These are phyloP conservation scores for Platanthera guangdongensis DNA, from an alignment of 106 monocot species.

Conservation along the genomic window DNA sequence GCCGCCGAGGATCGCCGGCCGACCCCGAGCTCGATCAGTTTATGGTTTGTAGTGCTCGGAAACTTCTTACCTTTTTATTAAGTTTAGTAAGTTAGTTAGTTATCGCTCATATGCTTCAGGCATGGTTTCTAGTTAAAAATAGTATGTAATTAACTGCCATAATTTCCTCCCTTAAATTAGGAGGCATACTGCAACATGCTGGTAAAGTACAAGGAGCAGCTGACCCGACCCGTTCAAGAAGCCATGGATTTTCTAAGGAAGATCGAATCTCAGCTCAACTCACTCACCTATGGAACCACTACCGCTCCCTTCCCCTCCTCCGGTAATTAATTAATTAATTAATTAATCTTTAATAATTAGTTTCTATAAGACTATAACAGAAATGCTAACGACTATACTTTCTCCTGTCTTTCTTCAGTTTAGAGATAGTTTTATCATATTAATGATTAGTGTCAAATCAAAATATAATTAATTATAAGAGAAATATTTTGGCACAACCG, in stretches of 20 bases:
- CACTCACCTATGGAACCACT: constrained; percentile 36
- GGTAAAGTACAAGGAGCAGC: constrained; percentile 64
- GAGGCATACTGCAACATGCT: constrained; percentile 71
- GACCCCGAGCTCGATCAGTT: constrained; percentile 97
- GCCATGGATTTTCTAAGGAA: constrained; percentile 65
- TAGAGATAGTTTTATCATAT: background rate
- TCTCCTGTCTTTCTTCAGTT: too few species aligned
- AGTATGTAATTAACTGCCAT: too few species aligned
- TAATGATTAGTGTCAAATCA: background rate
- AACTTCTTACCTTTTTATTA: too few species aligned
- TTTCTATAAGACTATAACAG: too few species aligned
- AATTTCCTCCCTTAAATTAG: constrained; percentile 1
- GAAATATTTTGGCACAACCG: too few species aligned
- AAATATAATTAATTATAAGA: background rate
- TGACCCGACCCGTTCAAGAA: constrained; percentile 58
- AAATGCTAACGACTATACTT: too few species aligned
- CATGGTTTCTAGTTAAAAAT: too few species aligned
- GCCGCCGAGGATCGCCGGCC: constrained; percentile 13
- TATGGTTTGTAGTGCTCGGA: constrained; percentile 38
- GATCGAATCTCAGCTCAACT: constrained; percentile 54
- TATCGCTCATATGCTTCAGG: too few species aligned
- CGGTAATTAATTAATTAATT: constrained; percentile 21
- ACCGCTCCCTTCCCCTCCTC: constrained; percentile 26
- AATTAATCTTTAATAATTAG: too few species aligned
- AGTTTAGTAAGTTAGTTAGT: too few species aligned